Percentiles rank a stretch among this genome's conserved stretches.
phyloP scores from a whole-genome alignment of 2,329 filamentous ascomycete species.

The Chrysoporthe cubensis region DNA sequence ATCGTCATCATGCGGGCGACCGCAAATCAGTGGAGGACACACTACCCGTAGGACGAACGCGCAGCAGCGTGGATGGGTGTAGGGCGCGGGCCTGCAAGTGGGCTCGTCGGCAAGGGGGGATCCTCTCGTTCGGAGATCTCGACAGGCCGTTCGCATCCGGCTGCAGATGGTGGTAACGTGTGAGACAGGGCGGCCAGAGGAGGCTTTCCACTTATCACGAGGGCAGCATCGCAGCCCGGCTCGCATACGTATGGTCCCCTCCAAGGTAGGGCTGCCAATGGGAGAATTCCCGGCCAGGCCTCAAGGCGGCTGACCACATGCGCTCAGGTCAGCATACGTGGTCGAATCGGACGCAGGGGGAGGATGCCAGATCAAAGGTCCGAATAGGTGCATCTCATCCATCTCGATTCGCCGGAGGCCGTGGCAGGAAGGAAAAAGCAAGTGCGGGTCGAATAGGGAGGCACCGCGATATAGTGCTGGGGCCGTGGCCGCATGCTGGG shows the following conservation, averaged over 20 bases:
- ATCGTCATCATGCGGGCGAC: too few species aligned
- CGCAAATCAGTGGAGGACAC: too few species aligned
- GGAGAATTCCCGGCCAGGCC: not conserved
- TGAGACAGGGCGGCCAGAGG: not conserved
- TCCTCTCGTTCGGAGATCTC: not conserved
- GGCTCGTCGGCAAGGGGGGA: too few species aligned
- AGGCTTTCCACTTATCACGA: not conserved
- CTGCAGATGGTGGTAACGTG: not conserved
- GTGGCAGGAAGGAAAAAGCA: not conserved
- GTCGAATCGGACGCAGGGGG: not conserved
- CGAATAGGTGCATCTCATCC: not conserved
- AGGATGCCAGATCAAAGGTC: not conserved
- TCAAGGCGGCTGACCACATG: not conserved
- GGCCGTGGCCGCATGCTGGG: too few species aligned
- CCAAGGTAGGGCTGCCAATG: constrained; percentile 8
- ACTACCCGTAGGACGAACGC: too few species aligned
- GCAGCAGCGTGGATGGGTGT: too few species aligned
- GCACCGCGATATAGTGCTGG: not conserved
- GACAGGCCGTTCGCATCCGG: not conserved
- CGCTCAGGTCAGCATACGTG: constrained; percentile 2
- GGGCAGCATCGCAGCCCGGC: not conserved
- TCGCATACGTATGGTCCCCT: not conserved
- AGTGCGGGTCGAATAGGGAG: not conserved
- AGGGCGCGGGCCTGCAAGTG: too few species aligned
- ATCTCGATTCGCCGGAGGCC: not conserved